Conservation (phyloP, 2,329 filamentous ascomycete species). For the Cladophialophora psammophila region DNA sequence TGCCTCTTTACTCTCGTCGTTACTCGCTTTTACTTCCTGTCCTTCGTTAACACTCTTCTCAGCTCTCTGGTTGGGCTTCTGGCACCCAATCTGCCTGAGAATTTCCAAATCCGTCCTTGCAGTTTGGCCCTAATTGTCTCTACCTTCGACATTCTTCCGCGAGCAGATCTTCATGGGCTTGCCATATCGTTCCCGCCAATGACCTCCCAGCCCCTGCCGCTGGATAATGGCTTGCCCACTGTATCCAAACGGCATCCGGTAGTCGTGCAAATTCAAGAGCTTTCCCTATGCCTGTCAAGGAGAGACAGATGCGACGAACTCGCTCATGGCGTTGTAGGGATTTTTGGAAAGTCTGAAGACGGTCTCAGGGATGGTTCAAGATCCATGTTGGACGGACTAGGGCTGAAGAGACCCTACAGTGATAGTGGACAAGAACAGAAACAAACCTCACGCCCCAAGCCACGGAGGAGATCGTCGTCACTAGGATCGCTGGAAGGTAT, state of each 20-base stretch:
- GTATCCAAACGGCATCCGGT: conserved; percentile 27
- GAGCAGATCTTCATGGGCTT: conserved; percentile 21
- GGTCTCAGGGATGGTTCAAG: conserved; percentile 11
- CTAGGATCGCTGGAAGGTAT: conserved; percentile 25
- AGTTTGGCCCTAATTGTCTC: background rate
- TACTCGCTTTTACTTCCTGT: conserved; percentile 7
- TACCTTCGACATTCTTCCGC: background rate
- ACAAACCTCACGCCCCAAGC: conserved; percentile 1
- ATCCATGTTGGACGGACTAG: conserved; percentile 19
- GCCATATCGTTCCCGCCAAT: conserved; percentile 28
- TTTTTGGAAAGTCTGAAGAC: conserved; percentile 21
- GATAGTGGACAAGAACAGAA: conserved; percentile 12
- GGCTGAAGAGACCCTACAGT: conserved; percentile 23
- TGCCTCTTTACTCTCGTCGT: background rate
- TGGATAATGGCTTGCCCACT: conserved; percentile 30
- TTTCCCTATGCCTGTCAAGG: conserved; percentile 22
- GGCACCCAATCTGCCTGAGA: background rate
- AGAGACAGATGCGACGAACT: conserved; percentile 13
- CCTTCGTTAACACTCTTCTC: background rate
- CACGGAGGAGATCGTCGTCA: conserved; percentile 31
- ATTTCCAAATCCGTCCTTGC: background rate
- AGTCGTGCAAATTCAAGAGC: conserved; percentile 30
- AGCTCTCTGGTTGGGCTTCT: background rate
- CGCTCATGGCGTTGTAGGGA: conserved; percentile 16
- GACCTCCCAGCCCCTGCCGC: conserved; percentile 30